Conservation (phyloP, 768 basidiomycete species). For the Chlorophyllum brunneum region DNA sequence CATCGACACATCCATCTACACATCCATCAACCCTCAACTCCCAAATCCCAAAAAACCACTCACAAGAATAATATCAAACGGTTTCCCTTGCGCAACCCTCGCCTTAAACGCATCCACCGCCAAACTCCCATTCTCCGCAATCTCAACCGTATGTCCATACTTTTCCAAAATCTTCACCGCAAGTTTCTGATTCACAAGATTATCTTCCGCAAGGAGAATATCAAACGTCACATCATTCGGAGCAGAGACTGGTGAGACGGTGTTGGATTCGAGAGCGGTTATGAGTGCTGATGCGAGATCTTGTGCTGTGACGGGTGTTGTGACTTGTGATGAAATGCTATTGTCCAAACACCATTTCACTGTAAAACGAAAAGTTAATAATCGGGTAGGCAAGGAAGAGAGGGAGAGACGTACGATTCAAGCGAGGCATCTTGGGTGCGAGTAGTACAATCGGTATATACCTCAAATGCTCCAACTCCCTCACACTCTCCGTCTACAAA, state of each 20-base stretch:
- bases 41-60: constrained; percentile 25
- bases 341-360: constrained; percentile 98
- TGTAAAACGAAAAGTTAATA: constrained; percentile 21
- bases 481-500: constrained; percentile 76
- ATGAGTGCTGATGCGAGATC: constrained; percentile 91
- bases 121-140: constrained; percentile 94
- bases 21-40: constrained; percentile 7
- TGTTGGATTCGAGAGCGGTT: constrained; percentile 92
- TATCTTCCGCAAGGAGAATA: constrained; percentile 96
- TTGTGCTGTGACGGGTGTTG: constrained; percentile 82
- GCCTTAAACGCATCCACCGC: constrained; percentile 91
- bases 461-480: constrained; percentile 90
- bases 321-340: constrained; percentile 92
- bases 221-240: constrained; percentile 86
- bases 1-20: constrained; percentile 97
- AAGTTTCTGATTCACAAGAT: constrained; percentile 91
- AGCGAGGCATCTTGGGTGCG: constrained; percentile 69
- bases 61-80: constrained; percentile 91
- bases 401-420: constrained; percentile 56
- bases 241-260: constrained; percentile 81
- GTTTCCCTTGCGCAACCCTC: constrained; percentile 62
- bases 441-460: constrained; percentile 96
- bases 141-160: constrained; percentile 92
- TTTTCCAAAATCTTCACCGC: constrained; percentile 96
- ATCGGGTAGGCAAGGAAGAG: constrained; percentile 5